phyloP scores from a whole-genome alignment of 164 flowering plant genomes.

The Platanus orientalis region DNA sequence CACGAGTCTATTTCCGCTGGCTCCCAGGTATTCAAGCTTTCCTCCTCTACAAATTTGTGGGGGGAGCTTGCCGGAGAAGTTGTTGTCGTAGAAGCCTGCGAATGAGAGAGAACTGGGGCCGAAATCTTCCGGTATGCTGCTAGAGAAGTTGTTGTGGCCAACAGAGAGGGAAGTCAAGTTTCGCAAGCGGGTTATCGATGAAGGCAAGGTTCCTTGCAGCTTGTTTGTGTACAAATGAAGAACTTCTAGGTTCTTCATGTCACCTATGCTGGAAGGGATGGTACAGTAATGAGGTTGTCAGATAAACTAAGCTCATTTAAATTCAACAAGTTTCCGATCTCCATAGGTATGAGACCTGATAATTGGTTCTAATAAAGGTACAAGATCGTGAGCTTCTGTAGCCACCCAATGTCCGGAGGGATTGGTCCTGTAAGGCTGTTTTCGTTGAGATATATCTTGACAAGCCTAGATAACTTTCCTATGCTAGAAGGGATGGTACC shows the following conservation, averaged over 20 bases:
- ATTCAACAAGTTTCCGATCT: no score
- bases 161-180: constrained; percentile 11
- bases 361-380: no score
- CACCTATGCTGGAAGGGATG: no score
- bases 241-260: constrained; percentile 9
- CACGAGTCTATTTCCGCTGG: constrained; percentile 14
- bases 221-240: constrained; percentile 15
- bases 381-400: no score
- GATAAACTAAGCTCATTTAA: no score
- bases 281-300: no score
- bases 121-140: constrained; percentile 24
- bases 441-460: no score
- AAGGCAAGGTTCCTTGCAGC: constrained; percentile 23
- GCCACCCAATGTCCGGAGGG: no score
- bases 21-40: constrained; percentile 15
- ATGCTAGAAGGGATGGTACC: constrained; percentile 22
- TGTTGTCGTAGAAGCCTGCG: constrained; percentile 18
- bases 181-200: constrained; percentile 12
- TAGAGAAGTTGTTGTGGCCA: constrained; percentile 21
- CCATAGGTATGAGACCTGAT: no score
- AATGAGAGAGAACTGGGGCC: constrained; percentile 13
- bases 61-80: constrained; percentile 24
- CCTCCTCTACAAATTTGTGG: constrained; percentile 20
- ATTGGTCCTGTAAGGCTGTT: no score
- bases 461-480: constrained; percentile 23